Base-by-base conservation (phyloP, 352 stramenopile species). In the Phytopythium helicoides region DNA sequence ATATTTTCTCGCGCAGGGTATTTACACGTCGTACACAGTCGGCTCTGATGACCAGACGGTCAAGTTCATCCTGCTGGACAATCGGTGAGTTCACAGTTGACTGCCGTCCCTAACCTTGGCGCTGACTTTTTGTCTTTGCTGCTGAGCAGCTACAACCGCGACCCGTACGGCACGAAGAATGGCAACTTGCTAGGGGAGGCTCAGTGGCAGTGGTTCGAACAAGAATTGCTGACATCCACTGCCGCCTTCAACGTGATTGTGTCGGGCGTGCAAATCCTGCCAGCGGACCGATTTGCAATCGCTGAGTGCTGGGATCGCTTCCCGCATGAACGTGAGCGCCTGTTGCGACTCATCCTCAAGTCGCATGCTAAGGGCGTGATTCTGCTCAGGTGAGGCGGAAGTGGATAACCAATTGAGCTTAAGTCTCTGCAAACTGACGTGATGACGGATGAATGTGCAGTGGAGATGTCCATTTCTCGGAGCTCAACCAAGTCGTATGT, bases 181-280 rank as follows among this genome's bases (percentile, higher is more conserved):
- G 87, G 87, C 11, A 73, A 87, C 44, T 76, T 96, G 38, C 66
- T 97, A 23, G 88, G 88, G 47, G 57, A 77, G 12, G 57, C 54
- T 12, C 88, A 97, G 54, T 97, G 88, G 88, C 38, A 62, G 11
- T 97, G 86, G 86, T 77, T 97, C 47, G 81, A 95, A 48, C 68
- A 77, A 3, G 79, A 95, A 53, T 73, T 97, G 31, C 71, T 60
- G 31, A 73, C 81, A 36, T 89, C 89, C 7, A 89, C 58, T 12
- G 89, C 92, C 16, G 71, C 85, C 39, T 95, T 97, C 52, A 97
- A 98, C 65, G 86, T 98, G 25, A 86, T 98, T 58, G 87, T 98
- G 8, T 95, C 80, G 31, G 90, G 90, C 22, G 77, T 98, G 22
- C 92, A 98, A 62, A 79, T 97, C 39, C 75, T 95, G 35, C 78